Conservation (phyloP, 257 asterid genomes). For the Solanum peruvianum region DNA sequence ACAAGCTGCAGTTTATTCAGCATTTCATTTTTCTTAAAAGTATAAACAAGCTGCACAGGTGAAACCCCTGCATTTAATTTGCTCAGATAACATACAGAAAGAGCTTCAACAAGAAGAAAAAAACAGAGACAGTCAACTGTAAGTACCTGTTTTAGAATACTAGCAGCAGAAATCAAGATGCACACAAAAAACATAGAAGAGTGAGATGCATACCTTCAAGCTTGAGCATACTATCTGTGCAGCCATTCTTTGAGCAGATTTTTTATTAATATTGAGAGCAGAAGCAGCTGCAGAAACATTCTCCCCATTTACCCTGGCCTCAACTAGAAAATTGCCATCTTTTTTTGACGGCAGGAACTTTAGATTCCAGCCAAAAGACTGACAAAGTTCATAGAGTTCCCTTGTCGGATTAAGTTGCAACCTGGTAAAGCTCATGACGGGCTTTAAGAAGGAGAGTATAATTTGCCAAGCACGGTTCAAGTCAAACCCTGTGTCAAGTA, state of each 20-base stretch:
- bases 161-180: background rate
- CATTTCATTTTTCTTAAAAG: background rate
- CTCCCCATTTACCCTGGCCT: constrained; percentile 39
- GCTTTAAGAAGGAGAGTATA: constrained; percentile 60
- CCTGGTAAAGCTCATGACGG: constrained; percentile 46
- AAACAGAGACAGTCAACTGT: background rate
- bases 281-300: constrained; percentile 20
- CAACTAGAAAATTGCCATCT: constrained; percentile 33
- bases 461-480: constrained; percentile 57
- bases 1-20: background rate
- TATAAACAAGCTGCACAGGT: background rate
- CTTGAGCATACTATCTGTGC: constrained; percentile 27
- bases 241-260: constrained; percentile 51
- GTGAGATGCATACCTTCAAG: constrained; percentile 46
- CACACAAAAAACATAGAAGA: background rate
- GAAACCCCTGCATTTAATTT: background rate
- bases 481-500: constrained; percentile 75
- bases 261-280: constrained; percentile 38
- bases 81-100: background rate
- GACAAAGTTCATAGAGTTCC: constrained; percentile 77
- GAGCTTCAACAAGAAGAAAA: background rate
- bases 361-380: constrained; percentile 43
- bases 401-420: constrained; percentile 55
- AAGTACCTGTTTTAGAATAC: background rate
- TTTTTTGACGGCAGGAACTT: constrained; percentile 27